These are phyloP conservation scores for Leptomonas pyrrhocoris DNA, from an alignment of 208 protist genomes.

Conservation along the genomic window DNA sequence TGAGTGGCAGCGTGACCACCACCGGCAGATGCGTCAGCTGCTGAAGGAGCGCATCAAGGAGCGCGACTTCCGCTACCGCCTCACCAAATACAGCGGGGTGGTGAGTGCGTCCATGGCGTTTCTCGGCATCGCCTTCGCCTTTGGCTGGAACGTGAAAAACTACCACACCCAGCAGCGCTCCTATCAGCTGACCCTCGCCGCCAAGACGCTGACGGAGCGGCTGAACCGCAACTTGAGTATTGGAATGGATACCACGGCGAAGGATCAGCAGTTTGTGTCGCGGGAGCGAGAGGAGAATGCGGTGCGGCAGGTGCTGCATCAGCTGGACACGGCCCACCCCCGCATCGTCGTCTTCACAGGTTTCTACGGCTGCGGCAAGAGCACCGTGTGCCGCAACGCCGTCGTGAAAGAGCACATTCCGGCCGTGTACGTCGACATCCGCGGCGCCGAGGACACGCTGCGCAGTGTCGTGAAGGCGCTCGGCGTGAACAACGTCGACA, in stretches of 20 bases:
- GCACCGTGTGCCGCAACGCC: slow-evolving; percentile 56
- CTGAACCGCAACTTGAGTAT: slow-evolving; percentile 21
- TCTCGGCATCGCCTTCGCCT: slow-evolving; percentile 60
- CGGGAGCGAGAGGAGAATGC: slow-evolving; percentile 60
- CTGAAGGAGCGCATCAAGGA: slow-evolving; percentile 76
- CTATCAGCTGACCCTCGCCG: slow-evolving; percentile 55
- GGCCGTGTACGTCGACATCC: slow-evolving; percentile 72
- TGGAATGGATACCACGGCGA: background rate
- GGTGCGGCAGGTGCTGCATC: slow-evolving; percentile 57
- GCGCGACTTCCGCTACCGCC: slow-evolving; percentile 59
- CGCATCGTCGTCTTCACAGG: slow-evolving; percentile 75
- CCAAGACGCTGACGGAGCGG: slow-evolving; percentile 49
- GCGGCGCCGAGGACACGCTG: slow-evolving; percentile 68
- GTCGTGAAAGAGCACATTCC: slow-evolving; percentile 62
- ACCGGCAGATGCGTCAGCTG: slow-evolving; percentile 65
- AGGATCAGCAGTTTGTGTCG: slow-evolving; percentile 39
- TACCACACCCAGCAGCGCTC: slow-evolving; percentile 52
- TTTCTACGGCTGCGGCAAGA: slow-evolving; percentile 75
- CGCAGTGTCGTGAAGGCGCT: slow-evolving; percentile 66
- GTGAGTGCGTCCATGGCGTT: slow-evolving; percentile 70
- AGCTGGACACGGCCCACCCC: slow-evolving; percentile 66
- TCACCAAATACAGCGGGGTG: slow-evolving; percentile 79
- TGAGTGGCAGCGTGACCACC: slow-evolving; percentile 74
- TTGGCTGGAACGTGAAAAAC: slow-evolving; percentile 74
- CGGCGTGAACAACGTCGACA: slow-evolving; percentile 77